Base-by-base conservation (phyloP, 345 rosid genomes). In the Rubroshorea leprosula region DNA sequence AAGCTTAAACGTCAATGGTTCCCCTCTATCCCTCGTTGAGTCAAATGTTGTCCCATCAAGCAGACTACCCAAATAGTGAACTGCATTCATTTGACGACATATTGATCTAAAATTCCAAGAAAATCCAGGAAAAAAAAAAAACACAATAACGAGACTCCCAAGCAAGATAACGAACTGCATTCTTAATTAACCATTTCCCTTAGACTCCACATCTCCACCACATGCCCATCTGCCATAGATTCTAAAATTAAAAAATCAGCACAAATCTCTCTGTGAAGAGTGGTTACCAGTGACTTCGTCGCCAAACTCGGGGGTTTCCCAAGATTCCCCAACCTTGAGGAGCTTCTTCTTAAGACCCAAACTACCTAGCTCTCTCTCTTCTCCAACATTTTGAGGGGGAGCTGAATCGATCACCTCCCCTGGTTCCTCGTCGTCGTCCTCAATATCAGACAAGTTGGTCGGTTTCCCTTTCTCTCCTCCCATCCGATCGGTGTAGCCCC, bases 371-470 rank as follows among this genome's bases (percentile, higher is more conserved):
- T 55, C 71, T 52, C 87, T 77, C 78, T 83, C 87, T 51, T 86
- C 79, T 9, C 83, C 83, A 20, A 86, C 78, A 60, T 75, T 64
- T 26, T 70, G 81, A 52, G 93, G 79, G 2, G 83, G 85, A 56
- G 84, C 80, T 21, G 89, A 83, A 61, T 83, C 82, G 58, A 84
- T 71, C 60, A 62, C 89, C 66, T 80, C 86, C 45, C 85, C 83
- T 0, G 83, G 81, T 61, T 85, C 88, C 62, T 85, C 81, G 17
- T 73, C 79, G 6, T 67, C 77, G 25, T 57, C 79, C 21, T 58
- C 69, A 20, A 52, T 57, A 49, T 50, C 67, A 20, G 81, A 63
- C 47, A 69, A 23, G 70, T 49, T n/a, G 53, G 58, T 47, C 60
- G 43, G 39, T 51, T 57, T 57, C 58, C 53, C 67, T 56, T 58